Evolutionary conservation across 2,329 filamentous ascomycete genomes (phyloP).

Genomic region (Myriosclerotinia duriaeana): DNA sequence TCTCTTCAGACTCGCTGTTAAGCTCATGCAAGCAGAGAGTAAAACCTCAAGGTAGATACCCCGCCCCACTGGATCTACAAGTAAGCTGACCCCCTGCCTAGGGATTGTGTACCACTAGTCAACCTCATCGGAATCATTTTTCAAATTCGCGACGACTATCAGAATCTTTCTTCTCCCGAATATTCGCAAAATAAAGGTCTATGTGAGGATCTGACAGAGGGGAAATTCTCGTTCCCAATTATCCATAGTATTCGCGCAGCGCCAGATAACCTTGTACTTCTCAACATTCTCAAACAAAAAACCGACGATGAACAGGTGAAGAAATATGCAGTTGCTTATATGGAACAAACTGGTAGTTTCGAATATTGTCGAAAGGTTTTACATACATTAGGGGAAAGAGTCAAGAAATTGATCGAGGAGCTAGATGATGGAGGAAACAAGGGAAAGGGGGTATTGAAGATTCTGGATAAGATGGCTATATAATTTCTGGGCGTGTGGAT

Average conservation of each 20-base stretch:
- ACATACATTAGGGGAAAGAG: constrained; percentile 61
- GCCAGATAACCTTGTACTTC: constrained; percentile 71
- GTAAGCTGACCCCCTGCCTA: constrained; percentile 29
- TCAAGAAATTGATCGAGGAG: constrained; percentile 60
- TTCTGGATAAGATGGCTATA: constrained; percentile 64
- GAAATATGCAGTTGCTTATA: constrained; percentile 83
- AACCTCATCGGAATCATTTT: constrained; percentile 83
- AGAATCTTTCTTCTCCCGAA: constrained; percentile 73
- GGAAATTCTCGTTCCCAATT: constrained; percentile 94
- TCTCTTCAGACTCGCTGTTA: constrained; percentile 79
- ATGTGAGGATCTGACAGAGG: constrained; percentile 93
- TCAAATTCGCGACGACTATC: constrained; percentile 91
- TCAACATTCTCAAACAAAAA: constrained; percentile 92
- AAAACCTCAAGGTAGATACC: constrained; percentile 44
- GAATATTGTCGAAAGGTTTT: constrained; percentile 75
- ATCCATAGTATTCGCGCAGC: constrained; percentile 87
- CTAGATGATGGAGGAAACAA: constrained; percentile 59
- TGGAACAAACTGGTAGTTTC: constrained; percentile 88
- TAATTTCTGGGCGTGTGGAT: constrained; percentile 12
- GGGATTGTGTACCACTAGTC: constrained; percentile 79
- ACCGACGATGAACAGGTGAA: constrained; percentile 85
- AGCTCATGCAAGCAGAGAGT: constrained; percentile 81
- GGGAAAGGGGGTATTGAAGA: constrained; percentile 59
- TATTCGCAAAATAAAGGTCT: constrained; percentile 90
- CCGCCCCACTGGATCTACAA: constrained; percentile 8